Evolutionary conservation across 371 early-diverging fungal genomes (phyloP).

Genomic region (Mucor plumbeus): DNA sequence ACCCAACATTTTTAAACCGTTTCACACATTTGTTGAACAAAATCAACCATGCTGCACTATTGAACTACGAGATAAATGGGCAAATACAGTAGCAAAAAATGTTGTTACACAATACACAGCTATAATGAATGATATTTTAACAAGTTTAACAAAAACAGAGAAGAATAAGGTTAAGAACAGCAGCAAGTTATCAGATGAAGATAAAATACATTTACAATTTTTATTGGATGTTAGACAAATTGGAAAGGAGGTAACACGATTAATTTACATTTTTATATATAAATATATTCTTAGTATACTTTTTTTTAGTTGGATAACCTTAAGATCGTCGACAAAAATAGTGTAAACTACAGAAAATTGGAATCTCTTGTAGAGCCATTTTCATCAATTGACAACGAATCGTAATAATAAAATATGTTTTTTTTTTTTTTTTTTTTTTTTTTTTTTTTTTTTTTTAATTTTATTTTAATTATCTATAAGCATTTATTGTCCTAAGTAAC

Average conservation of each 20-base stretch:
- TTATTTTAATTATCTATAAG: no score
- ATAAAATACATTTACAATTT: constrained; percentile 66
- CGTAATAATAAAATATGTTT: neutral
- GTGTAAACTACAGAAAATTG: neutral
- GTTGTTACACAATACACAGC: constrained; percentile 41
- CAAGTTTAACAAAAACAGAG: constrained; percentile 36
- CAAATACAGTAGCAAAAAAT: constrained; percentile 33
- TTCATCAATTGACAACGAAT: neutral
- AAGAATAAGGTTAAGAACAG: constrained; percentile 35
- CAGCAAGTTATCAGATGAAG: constrained; percentile 46
- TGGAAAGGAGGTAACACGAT: constrained; percentile 52
- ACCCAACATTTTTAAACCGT: constrained; percentile 60
- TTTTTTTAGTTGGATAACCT: constrained; percentile 10
- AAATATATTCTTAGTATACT: neutral
- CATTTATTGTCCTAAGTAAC: neutral
- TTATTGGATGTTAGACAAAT: constrained; percentile 59
- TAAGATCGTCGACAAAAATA: constrained; percentile 14
- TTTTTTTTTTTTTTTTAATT: no score
- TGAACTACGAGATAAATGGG: constrained; percentile 32
- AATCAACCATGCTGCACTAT: constrained; percentile 30
- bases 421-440: neutral
- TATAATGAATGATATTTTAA: constrained; percentile 35
- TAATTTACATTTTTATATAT: neutral
- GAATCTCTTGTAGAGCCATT: constrained; percentile 3
- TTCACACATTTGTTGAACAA: constrained; percentile 48